Percentiles rank a stretch among this genome's conserved stretches.
phyloP scores from a whole-genome alignment of 2,329 filamentous ascomycete genomes.

The Drechslerella stenobrocha region DNA sequence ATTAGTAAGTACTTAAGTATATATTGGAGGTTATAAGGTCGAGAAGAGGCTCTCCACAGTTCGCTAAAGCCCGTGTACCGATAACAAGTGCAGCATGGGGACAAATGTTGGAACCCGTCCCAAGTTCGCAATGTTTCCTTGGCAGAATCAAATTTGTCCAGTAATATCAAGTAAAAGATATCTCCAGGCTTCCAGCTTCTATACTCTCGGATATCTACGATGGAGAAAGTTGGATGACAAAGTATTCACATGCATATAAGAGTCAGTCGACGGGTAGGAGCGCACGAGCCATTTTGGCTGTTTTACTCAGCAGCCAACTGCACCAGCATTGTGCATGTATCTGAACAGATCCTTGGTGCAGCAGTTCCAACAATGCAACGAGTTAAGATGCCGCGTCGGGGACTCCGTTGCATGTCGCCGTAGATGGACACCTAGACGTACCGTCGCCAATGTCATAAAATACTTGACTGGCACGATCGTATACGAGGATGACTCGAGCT shows the following conservation, averaged over 20 bases:
- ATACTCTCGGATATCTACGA: no score
- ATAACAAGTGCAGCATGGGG: conserved; percentile 30
- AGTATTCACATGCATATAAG: not conserved
- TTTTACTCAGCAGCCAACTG: not conserved
- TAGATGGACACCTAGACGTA: conserved; percentile 4
- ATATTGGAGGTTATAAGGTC: no score
- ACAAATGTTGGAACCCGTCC: conserved; percentile 16
- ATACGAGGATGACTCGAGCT: no score
- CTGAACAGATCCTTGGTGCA: not conserved
- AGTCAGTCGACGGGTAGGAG: conserved; percentile 28
- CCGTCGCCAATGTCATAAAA: no score
- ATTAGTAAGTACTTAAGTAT: no score
- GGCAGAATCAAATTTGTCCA: conserved; percentile 11
- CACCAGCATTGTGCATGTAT: not conserved
- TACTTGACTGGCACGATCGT: no score
- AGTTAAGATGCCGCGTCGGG: conserved; percentile 10
- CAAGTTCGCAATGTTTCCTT: conserved; percentile 47
- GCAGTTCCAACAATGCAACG: not conserved
- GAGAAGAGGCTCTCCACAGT: conserved; percentile 21
- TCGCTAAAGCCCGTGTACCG: conserved; percentile 45
- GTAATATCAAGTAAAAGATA: no score
- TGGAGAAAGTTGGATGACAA: not conserved
- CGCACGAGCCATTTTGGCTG: conserved; percentile 39
- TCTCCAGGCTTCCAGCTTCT: no score
- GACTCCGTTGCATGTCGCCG: conserved; percentile 45